Evolutionary conservation across 331 rosid species (phyloP).

Genomic region (Stylosanthes scabra): DNA sequence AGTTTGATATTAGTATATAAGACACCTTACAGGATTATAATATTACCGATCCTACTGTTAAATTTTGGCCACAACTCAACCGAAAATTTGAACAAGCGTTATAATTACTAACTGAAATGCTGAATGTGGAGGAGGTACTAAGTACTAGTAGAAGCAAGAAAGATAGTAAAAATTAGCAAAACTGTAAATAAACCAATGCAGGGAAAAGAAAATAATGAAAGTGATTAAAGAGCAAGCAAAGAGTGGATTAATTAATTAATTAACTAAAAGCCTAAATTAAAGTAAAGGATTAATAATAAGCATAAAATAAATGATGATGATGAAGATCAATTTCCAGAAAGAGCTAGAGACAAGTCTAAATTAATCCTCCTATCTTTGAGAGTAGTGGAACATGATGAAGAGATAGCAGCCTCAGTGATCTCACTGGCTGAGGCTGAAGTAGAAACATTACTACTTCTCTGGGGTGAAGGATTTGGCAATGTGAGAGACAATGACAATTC

Average conservation of each 20-base stretch:
- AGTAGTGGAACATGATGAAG: constrained; percentile 55
- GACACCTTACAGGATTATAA: no score
- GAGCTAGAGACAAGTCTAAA: constrained; percentile 75
- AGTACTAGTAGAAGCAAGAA: no score
- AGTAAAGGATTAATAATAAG: constrained; percentile 21
- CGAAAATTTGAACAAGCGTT: no score
- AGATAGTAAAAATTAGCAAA: no score
- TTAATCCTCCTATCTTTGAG: constrained; percentile 53
- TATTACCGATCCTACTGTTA: no score
- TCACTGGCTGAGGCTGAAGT: constrained; percentile 47
- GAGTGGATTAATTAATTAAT: background rate
- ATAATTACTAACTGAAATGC: no score
- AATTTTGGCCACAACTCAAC: no score
- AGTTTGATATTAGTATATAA: no score
- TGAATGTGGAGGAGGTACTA: no score
- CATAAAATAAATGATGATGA: background rate
- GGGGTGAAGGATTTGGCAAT: constrained; percentile 55
- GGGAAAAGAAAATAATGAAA: background rate
- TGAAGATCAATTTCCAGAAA: constrained; percentile 65
- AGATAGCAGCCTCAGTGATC: constrained; percentile 50
- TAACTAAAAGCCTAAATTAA: constrained; percentile 4
- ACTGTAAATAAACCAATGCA: no score
- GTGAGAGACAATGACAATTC: constrained; percentile 73
- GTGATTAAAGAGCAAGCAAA: background rate
- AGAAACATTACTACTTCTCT: constrained; percentile 51